These are phyloP conservation scores for Psidium friedrichsthalianum DNA, from an alignment of 345 rosid species.

Conservation along the genomic window DNA sequence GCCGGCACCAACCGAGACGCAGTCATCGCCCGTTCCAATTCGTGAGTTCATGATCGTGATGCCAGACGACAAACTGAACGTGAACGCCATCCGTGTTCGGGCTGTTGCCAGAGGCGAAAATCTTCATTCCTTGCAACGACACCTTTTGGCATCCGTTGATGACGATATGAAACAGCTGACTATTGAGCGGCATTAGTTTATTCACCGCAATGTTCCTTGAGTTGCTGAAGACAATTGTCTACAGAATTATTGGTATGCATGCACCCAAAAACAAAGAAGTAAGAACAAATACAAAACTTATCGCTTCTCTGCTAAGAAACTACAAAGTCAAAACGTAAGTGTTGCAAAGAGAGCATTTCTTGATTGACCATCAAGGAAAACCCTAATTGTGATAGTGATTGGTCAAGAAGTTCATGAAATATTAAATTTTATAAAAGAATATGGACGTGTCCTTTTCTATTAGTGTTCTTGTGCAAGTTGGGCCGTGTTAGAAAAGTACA, in stretches of 20 bases:
- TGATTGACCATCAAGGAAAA: not conserved
- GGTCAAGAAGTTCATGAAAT: not conserved
- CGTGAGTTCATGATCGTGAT: conserved; percentile 36
- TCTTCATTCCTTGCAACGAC: conserved; percentile 28
- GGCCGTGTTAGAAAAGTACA: not conserved
- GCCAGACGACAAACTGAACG: conserved; percentile 27
- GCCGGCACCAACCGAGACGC: conserved; percentile 63
- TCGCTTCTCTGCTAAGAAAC: not conserved
- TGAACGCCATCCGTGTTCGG: conserved; percentile 84
- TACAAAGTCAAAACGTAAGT: not conserved
- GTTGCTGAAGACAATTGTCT: conserved; percentile 40
- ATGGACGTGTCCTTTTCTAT: not conserved
- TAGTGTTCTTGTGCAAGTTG: not conserved
- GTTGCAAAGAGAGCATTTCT: not conserved
- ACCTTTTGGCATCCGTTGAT: conserved; percentile 48
- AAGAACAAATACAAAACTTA: not conserved
- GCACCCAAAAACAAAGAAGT: not conserved
- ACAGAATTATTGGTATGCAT: not conserved
- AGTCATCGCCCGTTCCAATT: conserved; percentile 58
- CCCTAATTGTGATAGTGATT: not conserved
- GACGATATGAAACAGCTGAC: conserved; percentile 57
- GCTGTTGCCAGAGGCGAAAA: conserved; percentile 44
- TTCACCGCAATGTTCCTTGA: conserved; percentile 36
- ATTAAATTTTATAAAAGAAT: not conserved
- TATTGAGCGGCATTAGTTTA: conserved; percentile 43